A percentile compares a stretch with the other conserved stretches of the same genome.
Conservation (phyloP, 2,329 filamentous ascomycete species). For the Stagonosporopsis tanaceti region DNA sequence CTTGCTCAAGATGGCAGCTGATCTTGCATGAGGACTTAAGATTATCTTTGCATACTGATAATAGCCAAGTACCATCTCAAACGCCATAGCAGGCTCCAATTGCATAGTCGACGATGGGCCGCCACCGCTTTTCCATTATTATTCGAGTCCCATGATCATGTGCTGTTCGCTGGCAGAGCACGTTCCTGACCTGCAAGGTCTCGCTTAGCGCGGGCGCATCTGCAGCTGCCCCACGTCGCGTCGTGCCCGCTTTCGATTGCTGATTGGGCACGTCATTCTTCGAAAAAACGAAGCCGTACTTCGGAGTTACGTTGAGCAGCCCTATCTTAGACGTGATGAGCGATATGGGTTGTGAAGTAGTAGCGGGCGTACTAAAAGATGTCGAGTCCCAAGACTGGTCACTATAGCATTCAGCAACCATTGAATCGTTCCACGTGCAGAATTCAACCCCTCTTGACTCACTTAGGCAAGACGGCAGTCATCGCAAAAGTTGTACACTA, state of each 20-base stretch:
- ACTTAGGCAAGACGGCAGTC: constrained; percentile 23
- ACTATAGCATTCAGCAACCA: constrained; percentile 25
- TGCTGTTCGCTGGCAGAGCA: not conserved
- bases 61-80: not conserved
- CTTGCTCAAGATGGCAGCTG: not conserved
- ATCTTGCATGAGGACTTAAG: not conserved
- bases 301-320: constrained; percentile 17
- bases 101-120: not conserved
- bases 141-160: not conserved
- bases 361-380: not conserved
- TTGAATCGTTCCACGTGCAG: constrained; percentile 32
- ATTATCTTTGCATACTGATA: not conserved
- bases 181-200: not conserved
- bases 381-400: not conserved
- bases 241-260: not conserved
- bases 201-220: constrained; percentile 15
- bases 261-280: constrained; percentile 24
- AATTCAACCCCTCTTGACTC: constrained; percentile 39
- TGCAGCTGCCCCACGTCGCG: constrained; percentile 7
- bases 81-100: not conserved
- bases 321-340: constrained; percentile 6
- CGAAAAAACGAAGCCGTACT: constrained; percentile 28
- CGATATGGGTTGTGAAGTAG: not conserved
- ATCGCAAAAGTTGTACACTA: constrained; percentile 37
- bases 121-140: not conserved